phyloP scores from a whole-genome alignment of 2,329 filamentous ascomycete genomes.

The Bipolaris victoriae region DNA sequence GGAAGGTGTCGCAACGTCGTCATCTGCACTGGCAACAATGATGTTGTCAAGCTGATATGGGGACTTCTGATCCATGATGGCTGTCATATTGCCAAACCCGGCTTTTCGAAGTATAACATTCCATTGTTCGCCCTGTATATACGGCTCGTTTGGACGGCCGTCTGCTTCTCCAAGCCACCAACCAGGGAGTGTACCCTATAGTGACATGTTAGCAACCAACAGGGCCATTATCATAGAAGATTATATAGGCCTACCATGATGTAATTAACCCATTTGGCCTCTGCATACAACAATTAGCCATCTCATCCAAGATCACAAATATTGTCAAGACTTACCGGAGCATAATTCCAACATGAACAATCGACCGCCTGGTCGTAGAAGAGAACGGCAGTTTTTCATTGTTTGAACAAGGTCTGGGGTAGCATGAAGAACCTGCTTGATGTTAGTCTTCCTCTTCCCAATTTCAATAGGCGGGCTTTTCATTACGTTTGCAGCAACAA shows the following conservation, averaged over 20 bases:
- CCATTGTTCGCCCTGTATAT: conserved; percentile 40
- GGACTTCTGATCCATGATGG: conserved; percentile 4
- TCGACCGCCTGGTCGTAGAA: not conserved
- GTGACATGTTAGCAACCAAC: not conserved
- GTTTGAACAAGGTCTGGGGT: not conserved
- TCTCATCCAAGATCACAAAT: not conserved
- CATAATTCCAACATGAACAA: not conserved
- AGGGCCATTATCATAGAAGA: too few species aligned
- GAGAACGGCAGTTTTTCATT: not conserved
- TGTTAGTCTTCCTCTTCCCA: too few species aligned
- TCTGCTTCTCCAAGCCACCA: conserved; percentile 25
- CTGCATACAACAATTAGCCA: too few species aligned
- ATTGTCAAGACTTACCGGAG: not conserved
- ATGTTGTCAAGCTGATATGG: not conserved
- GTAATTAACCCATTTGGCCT: too few species aligned
- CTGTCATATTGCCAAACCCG: conserved; percentile 40
- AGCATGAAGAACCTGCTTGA: not conserved
- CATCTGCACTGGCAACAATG: not conserved
- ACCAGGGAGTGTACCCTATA: not conserved
- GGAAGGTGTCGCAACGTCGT: not conserved
- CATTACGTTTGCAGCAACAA: not conserved
- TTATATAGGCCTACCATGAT: too few species aligned
- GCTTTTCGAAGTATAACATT: conserved; percentile 33
- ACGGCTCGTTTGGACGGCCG: conserved; percentile 35
- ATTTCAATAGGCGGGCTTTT: too few species aligned